Base-by-base conservation (phyloP, 2,329 filamentous ascomycete species). In the Neopestalotiopsis sp. region DNA sequence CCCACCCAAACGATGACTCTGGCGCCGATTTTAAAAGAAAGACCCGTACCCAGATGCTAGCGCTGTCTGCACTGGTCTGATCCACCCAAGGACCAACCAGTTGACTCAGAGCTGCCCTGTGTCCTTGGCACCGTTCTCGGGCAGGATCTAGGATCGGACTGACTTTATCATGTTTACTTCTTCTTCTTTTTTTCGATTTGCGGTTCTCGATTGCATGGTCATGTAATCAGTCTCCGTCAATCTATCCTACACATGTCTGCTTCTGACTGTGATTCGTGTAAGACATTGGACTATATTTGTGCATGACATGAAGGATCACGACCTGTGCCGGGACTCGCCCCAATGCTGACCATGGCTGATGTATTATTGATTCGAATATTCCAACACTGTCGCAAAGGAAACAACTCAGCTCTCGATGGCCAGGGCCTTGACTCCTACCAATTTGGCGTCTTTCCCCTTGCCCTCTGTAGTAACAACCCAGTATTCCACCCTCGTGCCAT, bases 381-480 rank as follows among this genome's bases (percentile, higher is more conserved):
- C 10, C 34, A 17, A 53, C n/a, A n/a, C n/a, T 20, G 12, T 10
- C 5, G 57, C 5, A n/a, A 32, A 28, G 24, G 57, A 59, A 59
- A 42, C 34, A 42, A 34, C 42, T 66, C 76, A 92, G 75, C 87
- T 90, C 85, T 97, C 94, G 71, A 97, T 86, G 32, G 91, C 89
- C 81, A 94, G 82, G 12, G 91, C 93, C 85, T 94, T 95, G 68
- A 92, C 86, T 14, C 95, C 95, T 7, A 97, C 89, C 70, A 97
- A 76, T 81, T 85, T 87, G 20, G 85, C 87, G 13, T 85, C 87
- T 65, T 87, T 82, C 17, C 81, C 84, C 73, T 88, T 84, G 61
- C 81, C 81, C 75, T 91, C 86, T 73, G 92, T 78, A 28, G 88
- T 89, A 61, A 97, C 83, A 69, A 97, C 83, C 87, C 91, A 97